These are phyloP conservation scores for Trametes gibbosa DNA, from an alignment of 768 basidiomycete species.

Conservation along the genomic window DNA sequence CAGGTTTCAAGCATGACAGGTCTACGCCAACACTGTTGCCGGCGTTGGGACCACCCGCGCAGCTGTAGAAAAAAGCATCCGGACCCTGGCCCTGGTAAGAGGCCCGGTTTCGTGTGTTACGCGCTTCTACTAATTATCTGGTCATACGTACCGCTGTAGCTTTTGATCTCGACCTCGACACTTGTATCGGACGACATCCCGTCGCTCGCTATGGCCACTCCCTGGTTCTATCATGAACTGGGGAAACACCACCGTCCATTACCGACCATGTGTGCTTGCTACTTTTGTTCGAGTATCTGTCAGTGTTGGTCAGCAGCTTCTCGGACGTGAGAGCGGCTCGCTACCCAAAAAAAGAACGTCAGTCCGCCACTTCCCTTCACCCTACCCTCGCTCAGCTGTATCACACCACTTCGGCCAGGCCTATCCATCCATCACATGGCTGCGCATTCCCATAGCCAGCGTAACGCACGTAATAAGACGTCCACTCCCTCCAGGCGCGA, in stretches of 20 bases:
- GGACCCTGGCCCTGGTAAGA: not conserved
- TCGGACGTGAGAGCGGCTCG: constrained; percentile 4
- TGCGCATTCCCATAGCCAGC: constrained; percentile 2
- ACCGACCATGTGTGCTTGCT: not conserved
- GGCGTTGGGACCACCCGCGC: not conserved
- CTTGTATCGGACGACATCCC: not conserved
- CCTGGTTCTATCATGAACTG: no score
- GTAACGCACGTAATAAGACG: constrained; percentile 3
- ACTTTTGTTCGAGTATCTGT: not conserved
- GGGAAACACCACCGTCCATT: no score
- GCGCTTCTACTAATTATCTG: no score
- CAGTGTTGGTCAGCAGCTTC: constrained; percentile 14
- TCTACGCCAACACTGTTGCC: not conserved
- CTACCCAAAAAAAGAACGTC: constrained; percentile 4
- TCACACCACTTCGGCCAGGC: constrained; percentile 1
- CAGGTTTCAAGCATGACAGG: not conserved
- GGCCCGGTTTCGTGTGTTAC: not conserved
- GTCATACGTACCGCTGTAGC: not conserved
- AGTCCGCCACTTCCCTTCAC: constrained; percentile 3
- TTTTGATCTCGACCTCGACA: not conserved
- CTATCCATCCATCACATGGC: not conserved
- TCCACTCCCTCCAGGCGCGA: not conserved
- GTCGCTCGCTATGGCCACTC: no score
- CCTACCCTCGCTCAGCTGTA: not conserved
- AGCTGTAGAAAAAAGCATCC: not conserved